Conservation (phyloP, 805 yeast genomes). For the Candida boidinii region DNA sequence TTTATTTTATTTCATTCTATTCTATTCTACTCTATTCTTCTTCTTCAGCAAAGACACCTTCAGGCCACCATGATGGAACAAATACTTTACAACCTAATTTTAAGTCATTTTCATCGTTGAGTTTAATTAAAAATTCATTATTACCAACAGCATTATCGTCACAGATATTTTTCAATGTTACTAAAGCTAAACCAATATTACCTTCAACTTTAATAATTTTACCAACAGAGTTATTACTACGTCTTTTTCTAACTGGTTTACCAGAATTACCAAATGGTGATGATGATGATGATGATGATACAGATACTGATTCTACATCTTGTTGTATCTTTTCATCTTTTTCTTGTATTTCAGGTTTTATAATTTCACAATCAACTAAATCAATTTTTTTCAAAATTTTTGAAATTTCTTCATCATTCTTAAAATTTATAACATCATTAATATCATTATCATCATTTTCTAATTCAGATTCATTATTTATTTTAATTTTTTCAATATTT, state of each 20-base stretch:
- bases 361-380: too few relatives aligned
- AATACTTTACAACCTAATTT: constrained; percentile 41
- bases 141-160: constrained; percentile 13
- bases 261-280: constrained; percentile 33
- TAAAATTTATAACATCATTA: constrained; percentile 3
- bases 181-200: constrained; percentile 58
- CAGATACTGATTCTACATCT: neutral
- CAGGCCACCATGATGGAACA: constrained; percentile 76
- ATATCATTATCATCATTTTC: constrained; percentile 11
- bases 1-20: too few relatives aligned
- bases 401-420: neutral
- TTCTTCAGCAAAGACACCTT: constrained; percentile 15
- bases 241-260: constrained; percentile 14
- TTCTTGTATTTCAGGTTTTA: too few relatives aligned
- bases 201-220: constrained; percentile 47
- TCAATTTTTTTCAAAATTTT: too few relatives aligned
- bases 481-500: constrained; percentile 1
- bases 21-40: neutral
- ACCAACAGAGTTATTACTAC: constrained; percentile 45
- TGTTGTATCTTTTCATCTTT: neutral
- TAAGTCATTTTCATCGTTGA: constrained; percentile 3
- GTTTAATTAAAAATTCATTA: constrained; percentile 13
- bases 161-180: constrained; percentile 30
- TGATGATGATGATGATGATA: constrained; percentile 3
- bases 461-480: constrained; percentile 1